Conservation (phyloP, 805 yeast species). For the Barnettozyma sucrosica region DNA sequence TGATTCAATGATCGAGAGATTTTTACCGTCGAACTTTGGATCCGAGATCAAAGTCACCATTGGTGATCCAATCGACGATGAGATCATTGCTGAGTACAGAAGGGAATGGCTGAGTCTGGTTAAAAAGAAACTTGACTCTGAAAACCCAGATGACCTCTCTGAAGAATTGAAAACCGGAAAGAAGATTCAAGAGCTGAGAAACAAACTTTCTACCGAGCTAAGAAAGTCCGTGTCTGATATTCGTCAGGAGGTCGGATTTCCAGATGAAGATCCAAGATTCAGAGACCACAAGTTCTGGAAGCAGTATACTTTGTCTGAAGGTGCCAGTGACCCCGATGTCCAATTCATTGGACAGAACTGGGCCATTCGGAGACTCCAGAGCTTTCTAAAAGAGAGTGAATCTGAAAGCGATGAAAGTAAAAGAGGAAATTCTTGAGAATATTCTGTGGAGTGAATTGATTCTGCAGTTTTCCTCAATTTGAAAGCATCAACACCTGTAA, state of each 20-base stretch:
- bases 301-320: conserved; percentile 56
- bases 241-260: conserved; percentile 38
- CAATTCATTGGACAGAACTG: conserved; percentile 74
- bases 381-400: conserved; percentile 28
- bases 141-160: conserved; percentile 52
- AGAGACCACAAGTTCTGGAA: conserved; percentile 72
- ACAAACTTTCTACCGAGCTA: conserved; percentile 61
- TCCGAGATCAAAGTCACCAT: conserved; percentile 61
- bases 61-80: conserved; percentile 66
- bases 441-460: too few species aligned
- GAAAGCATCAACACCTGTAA: neutral
- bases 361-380: conserved; percentile 72
- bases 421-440: neutral
- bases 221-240: conserved; percentile 54
- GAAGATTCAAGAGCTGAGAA: conserved; percentile 61
- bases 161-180: conserved; percentile 56
- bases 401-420: neutral
- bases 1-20: conserved; percentile 43
- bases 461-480: neutral
- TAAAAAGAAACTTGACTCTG: conserved; percentile 43
- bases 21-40: conserved; percentile 59
- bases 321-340: conserved; percentile 60
- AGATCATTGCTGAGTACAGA: conserved; percentile 53
- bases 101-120: conserved; percentile 64
- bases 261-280: conserved; percentile 65